Evolutionary conservation across 495 filamentous ascomycete genomes (phyloP).

Genomic region (Penicillium simplicissimum): DNA sequence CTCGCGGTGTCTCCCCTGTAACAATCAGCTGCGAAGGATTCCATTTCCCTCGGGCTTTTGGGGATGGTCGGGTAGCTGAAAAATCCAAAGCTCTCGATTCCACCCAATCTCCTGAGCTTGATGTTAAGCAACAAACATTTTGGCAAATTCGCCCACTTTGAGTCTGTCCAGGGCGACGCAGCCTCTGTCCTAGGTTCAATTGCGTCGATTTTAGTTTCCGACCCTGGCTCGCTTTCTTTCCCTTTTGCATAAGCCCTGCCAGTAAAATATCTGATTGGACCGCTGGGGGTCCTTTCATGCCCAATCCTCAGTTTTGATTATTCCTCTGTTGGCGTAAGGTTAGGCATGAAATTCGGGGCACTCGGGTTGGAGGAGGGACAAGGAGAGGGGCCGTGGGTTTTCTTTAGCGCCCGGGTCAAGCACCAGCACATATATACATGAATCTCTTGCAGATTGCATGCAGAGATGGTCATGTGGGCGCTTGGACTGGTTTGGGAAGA

Average conservation of each 20-base stretch:
- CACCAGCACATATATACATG: conserved; percentile 25
- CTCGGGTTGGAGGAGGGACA: background rate
- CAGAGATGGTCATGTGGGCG: conserved; percentile 45
- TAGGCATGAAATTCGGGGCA: conserved; percentile 21
- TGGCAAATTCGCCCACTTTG: no score
- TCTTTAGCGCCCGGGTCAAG: conserved; percentile 23
- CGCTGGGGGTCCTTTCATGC: conserved; percentile 8
- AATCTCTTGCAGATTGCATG: conserved; percentile 42
- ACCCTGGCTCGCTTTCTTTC: background rate
- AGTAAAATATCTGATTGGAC: background rate
- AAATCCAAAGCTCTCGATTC: no score
- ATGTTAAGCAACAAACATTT: no score
- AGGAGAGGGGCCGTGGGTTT: conserved; percentile 7
- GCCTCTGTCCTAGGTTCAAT: background rate
- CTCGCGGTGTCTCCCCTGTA: background rate
- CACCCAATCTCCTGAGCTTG: no score
- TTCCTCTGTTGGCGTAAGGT: background rate
- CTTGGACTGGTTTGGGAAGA: conserved; percentile 13
- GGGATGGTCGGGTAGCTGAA: no score
- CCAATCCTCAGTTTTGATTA: conserved; percentile 12
- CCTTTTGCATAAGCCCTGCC: background rate
- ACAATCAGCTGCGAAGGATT: no score
- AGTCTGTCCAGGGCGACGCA: no score
- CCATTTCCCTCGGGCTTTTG: no score
- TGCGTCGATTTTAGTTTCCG: background rate